A percentile compares a stretch with the other conserved stretches of the same genome.
phyloP scores from a whole-genome alignment of 768 basidiomycete genomes.

The Porphyrellus cyaneotinctus region DNA sequence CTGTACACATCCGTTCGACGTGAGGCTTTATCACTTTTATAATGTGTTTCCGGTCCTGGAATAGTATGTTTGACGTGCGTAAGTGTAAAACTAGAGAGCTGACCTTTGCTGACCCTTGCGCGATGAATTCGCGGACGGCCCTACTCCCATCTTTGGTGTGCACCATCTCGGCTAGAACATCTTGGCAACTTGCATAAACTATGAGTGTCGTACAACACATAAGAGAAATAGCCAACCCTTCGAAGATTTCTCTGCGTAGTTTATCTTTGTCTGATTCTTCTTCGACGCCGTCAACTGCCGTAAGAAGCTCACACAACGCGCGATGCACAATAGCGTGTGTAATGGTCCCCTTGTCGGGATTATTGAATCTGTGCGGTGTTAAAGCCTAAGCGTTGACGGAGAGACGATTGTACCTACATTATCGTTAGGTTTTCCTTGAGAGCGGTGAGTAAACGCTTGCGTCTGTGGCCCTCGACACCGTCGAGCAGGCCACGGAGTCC shows the following conservation, averaged over 20 bases:
- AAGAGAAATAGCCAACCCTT: slow-evolving; percentile 47
- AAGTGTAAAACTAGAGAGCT: neutral
- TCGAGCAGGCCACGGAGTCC: slow-evolving; percentile 69
- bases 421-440: slow-evolving; percentile 70
- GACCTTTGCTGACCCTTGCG: slow-evolving; percentile 79
- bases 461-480: slow-evolving; percentile 56
- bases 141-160: slow-evolving; percentile 92
- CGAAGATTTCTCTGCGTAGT: slow-evolving; percentile 73
- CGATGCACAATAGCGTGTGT: slow-evolving; percentile 87
- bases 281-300: slow-evolving; percentile 50
- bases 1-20: slow-evolving; percentile 79
- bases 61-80: neutral
- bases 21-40: slow-evolving; percentile 88
- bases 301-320: slow-evolving; percentile 81
- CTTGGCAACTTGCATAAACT: slow-evolving; percentile 57
- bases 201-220: neutral
- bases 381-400: neutral
- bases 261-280: slow-evolving; percentile 71
- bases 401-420: slow-evolving; percentile 50
- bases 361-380: slow-evolving; percentile 66
- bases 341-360: slow-evolving; percentile 85
- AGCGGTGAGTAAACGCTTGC: slow-evolving; percentile 61
- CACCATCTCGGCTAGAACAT: slow-evolving; percentile 86
- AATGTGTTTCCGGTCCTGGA: slow-evolving; percentile 85
- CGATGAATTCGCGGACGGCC: slow-evolving; percentile 81